Evolutionary conservation across 176 grass and related monocot genomes (phyloP).

Genomic region (Metroxylon sagu): DNA sequence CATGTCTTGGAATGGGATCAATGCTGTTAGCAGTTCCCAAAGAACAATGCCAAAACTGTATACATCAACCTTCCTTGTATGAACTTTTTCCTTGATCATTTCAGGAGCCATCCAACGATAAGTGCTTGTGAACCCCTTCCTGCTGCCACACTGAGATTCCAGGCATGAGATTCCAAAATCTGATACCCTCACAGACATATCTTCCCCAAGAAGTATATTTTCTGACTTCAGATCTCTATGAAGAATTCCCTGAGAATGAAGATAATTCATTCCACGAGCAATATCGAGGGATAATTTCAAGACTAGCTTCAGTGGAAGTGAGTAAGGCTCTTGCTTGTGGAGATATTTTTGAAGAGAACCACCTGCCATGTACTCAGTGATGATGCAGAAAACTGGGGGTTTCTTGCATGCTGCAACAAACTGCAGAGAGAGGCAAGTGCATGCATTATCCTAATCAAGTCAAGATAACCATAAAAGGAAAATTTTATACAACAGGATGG

Average conservation of each 20-base stretch:
- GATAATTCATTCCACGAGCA: slow-evolving; percentile 89
- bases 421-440: slow-evolving; percentile 19
- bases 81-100: slow-evolving; percentile 91
- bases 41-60: slow-evolving; percentile 94
- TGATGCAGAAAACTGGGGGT: slow-evolving; percentile 91
- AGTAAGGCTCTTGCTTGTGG: slow-evolving; percentile 76
- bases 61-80: slow-evolving; percentile 92
- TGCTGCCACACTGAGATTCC: slow-evolving; percentile 73
- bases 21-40: slow-evolving; percentile 85
- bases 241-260: slow-evolving; percentile 86
- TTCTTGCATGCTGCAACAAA: slow-evolving; percentile 99
- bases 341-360: slow-evolving; percentile 93
- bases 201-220: slow-evolving; percentile 91
- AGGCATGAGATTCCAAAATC: slow-evolving; percentile 98
- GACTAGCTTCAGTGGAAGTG: slow-evolving; percentile 60
- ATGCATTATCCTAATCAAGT: no score
- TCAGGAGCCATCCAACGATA: slow-evolving; percentile 99
- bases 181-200: slow-evolving; percentile 88
- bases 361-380: slow-evolving; percentile 91
- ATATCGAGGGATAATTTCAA: slow-evolving; percentile 88
- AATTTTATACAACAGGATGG: no score
- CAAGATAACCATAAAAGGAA: no score
- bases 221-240: slow-evolving; percentile 97
- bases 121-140: slow-evolving; percentile 89
- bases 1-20: slow-evolving; percentile 85